Base-by-base conservation (phyloP, 306 rosid species). In the Rosa multiflora region DNA sequence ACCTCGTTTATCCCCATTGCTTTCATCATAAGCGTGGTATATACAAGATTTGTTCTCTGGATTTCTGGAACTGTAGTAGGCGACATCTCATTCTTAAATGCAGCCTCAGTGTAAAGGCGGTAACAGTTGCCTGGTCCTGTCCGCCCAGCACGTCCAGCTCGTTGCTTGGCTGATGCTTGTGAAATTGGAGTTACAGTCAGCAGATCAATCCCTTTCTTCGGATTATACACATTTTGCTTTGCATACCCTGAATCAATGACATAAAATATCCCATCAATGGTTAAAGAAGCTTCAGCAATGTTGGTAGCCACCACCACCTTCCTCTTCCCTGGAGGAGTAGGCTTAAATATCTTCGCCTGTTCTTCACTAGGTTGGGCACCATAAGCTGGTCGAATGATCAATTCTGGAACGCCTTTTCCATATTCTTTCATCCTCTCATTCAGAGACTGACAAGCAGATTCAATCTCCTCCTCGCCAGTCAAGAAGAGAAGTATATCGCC, bases 381-480 rank as follows among this genome's bases (percentile, higher is more conserved):
- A 80, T 91, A 94, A 40, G 91, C 94, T 5, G 97, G 97, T 35
- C 89, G 87, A 80, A 94, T 90, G 77, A 91, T 94, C 82, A 94
- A 84, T 73, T 91, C 97, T 0, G 94, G 96, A 76, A 90, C 89
- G 74, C 83, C 82, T 81, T 87, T 91, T 26, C 93, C 96, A 1
- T 90, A 84, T 44, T 92, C 90, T 81, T 92, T 94, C 97, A 94
- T 92, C 80, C 89, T 90, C 83, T 94, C 97, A 15, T 90, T 88
- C 49, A 92, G 93, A 67, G 94, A 88, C 79, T 94, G 96, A 79
- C 98, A 94, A 35, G 97, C 96, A 80, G 80, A 90, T 83, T 90
- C 96, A 74, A 94, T 94, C 85, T 94, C 98, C 81, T 94, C 98
- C 83, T 94, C 96, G 74, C 98, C 98, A 37, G 96, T 94, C 89